Base-by-base conservation (phyloP, 2,329 filamentous ascomycete genomes). In the Bertia moriformis region DNA sequence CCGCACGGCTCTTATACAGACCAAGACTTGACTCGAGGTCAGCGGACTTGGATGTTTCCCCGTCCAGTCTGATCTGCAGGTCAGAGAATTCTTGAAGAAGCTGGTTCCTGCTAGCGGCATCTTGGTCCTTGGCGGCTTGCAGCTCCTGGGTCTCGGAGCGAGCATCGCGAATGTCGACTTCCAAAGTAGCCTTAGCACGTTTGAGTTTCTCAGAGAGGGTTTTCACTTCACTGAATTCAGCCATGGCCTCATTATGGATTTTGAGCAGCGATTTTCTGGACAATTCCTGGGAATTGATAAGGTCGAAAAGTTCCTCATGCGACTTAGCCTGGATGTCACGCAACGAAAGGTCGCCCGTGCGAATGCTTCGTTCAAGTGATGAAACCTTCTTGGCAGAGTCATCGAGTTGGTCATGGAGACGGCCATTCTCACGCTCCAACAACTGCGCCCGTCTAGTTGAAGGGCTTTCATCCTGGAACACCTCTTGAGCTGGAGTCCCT, bases 341-440 rank as follows among this genome's bases (percentile, higher is more conserved):
- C 33, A 95, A 67, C 0, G 86, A 91, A 4, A 96, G 66, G 55
- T 95, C 84, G 12, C 88, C 91, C 24, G 80, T 83, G 42, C 81
- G 83, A 41, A 96, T 80, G 43, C 78, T 87, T 54, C 84, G 83
- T 59, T 96, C 91, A 17, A 96, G 62, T 1, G 81, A 74, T 4
- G 89, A 94, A 2, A 95, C 81, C 61, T 95, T 95, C 66, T 85
- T 89, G 14, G 81, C 70, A 2, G 89, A 95, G 56, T 95, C 87
- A 56, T 96, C 89, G 4, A 96, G 78, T 73, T 93, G 85, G 45
- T 93, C 86, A 51, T 96, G 89, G 13, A 96, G 70, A 41, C 87
- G 78, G 56, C 73, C 88, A 59, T 96, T 96, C 53, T 84, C 89
- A 48, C 86, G 78, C 59, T 96, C 89, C 4, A 96, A 71, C 60